phyloP scores from a whole-genome alignment of 208 protist genomes.

The Wallacemonas collosoma region DNA sequence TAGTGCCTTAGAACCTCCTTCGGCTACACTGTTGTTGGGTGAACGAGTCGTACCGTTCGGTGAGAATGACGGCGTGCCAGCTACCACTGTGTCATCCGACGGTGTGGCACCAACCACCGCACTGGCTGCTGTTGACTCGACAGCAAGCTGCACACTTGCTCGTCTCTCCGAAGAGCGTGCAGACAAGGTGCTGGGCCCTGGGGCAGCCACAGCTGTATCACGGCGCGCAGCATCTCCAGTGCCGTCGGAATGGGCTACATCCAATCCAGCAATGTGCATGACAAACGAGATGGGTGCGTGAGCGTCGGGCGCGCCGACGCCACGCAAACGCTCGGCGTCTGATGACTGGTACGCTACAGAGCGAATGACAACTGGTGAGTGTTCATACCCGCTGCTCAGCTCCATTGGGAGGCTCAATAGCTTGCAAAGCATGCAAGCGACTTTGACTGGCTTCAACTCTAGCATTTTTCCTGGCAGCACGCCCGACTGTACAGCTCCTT shows the following conservation, averaged over 20 bases:
- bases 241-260: slow-evolving; percentile 1
- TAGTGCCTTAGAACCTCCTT: too few relatives aligned
- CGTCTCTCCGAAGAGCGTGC: background rate
- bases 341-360: background rate
- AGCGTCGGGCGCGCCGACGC: background rate
- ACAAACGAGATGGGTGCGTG: slow-evolving; percentile 13
- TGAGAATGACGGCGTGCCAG: background rate
- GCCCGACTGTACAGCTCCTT: background rate
- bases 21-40: background rate
- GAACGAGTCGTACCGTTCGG: background rate
- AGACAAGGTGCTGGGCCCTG: background rate
- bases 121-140: background rate
- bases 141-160: background rate
- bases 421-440: slow-evolving; percentile 15
- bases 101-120: background rate
- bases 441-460: slow-evolving; percentile 8
- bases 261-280: slow-evolving; percentile 11
- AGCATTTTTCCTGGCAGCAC: slow-evolving; percentile 11
- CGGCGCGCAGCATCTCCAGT: background rate
- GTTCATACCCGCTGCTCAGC: slow-evolving; percentile 10
- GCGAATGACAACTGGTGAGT: slow-evolving; percentile 3
- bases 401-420: background rate
- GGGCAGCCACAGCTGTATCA: background rate
- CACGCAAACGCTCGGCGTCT: background rate
- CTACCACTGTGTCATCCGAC: background rate